Conservation (phyloP, 2,329 filamentous ascomycete species). For the Colletotrichum limetticola region DNA sequence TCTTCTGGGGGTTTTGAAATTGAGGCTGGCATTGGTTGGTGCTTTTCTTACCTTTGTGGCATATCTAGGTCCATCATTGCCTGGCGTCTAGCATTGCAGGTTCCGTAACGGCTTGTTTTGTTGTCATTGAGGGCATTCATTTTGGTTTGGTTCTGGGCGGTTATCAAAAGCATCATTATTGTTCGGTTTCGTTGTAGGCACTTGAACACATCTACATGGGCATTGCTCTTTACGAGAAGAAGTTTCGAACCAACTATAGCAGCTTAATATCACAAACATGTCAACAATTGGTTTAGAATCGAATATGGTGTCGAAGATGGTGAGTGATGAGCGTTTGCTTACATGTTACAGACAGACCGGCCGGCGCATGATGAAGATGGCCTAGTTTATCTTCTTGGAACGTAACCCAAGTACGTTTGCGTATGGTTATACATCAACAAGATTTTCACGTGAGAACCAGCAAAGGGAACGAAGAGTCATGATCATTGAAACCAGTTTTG, state of each 20-base stretch:
- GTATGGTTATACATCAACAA: neutral
- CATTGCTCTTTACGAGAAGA: neutral
- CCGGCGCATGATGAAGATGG: too few relatives aligned
- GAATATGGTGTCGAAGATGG: neutral
- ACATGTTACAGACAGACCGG: too few relatives aligned
- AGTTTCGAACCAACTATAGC: neutral
- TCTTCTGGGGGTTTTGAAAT: neutral
- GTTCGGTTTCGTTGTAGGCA: neutral
- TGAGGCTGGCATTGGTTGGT: neutral
- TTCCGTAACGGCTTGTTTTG: neutral
- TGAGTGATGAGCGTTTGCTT: too few relatives aligned
- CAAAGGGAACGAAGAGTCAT: neutral
- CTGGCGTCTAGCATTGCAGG: slow-evolving; percentile 13
- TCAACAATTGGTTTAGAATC: neutral
- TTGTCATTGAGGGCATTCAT: neutral
- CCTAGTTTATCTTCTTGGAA: too few relatives aligned
- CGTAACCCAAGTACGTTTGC: too few relatives aligned
- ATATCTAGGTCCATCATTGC: neutral
- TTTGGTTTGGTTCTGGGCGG: neutral
- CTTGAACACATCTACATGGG: neutral
- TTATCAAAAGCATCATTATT: neutral
- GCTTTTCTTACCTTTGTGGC: neutral
- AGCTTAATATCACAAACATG: neutral
- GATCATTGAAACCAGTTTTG: neutral
- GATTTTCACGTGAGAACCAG: neutral